Conservation (phyloP, 1,284 basidiomycete genomes). For the Kwoniella shivajii region DNA sequence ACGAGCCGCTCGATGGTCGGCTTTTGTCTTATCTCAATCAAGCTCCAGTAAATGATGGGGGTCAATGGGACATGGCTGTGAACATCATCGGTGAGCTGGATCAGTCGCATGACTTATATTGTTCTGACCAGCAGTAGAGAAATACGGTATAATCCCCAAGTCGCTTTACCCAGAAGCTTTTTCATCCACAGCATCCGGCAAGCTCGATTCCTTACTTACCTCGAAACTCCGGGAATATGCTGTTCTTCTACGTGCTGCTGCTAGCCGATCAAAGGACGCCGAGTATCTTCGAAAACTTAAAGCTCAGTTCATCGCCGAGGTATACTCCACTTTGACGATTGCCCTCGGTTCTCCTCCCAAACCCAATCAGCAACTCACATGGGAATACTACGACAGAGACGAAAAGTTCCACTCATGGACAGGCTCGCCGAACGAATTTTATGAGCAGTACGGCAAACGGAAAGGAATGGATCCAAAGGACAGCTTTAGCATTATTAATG, state of each 20-base stretch:
- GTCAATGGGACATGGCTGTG: slow-evolving; percentile 93
- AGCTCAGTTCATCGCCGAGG: slow-evolving; percentile 76
- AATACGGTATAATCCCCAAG: slow-evolving; percentile 83
- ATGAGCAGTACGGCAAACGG: slow-evolving; percentile 55
- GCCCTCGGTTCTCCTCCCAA: slow-evolving; percentile 80
- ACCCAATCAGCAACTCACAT: slow-evolving; percentile 72
- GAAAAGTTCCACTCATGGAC: slow-evolving; percentile 73
- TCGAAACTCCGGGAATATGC: slow-evolving; percentile 89
- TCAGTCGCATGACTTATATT: too few relatives aligned
- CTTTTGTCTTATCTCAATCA: slow-evolving; percentile 73
- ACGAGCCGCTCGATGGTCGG: slow-evolving; percentile 78
- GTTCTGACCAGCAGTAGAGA: slow-evolving; percentile 50
- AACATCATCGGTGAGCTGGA: slow-evolving; percentile 70
- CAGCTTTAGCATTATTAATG: slow-evolving; percentile 90
- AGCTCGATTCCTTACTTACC: slow-evolving; percentile 78
- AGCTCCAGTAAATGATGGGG: slow-evolving; percentile 85
- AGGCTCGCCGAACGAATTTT: slow-evolving; percentile 79
- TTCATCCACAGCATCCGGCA: slow-evolving; percentile 72
- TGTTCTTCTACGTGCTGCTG: slow-evolving; percentile 66
- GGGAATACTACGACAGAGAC: slow-evolving; percentile 84
- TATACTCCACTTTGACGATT: slow-evolving; percentile 84
- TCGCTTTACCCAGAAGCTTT: slow-evolving; percentile 80
- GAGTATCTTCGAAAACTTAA: slow-evolving; percentile 62
- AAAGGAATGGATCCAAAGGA: slow-evolving; percentile 57
- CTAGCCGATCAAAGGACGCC: background rate